Percentiles rank a stretch among this genome's conserved stretches.
These are phyloP conservation scores for Boechera retrofracta DNA, from an alignment of 345 rosid species.

Conservation along the genomic window DNA sequence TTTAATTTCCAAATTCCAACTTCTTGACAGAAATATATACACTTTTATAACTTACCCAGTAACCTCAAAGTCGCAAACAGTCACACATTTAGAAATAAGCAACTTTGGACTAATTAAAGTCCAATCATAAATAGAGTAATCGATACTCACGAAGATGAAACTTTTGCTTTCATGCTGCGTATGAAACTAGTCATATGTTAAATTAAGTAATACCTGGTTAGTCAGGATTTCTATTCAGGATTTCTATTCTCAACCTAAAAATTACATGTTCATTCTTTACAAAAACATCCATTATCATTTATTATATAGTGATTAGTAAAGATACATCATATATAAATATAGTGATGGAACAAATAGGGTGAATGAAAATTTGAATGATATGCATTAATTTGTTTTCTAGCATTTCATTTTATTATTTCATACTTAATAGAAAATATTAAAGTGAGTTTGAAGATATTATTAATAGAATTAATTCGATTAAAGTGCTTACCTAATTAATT, in stretches of 20 bases:
- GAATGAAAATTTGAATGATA: background rate
- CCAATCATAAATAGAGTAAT: too few species aligned
- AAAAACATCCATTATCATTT: background rate
- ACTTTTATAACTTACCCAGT: too few species aligned
- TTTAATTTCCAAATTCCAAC: too few species aligned
- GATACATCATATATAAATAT: background rate
- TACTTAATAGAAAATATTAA: background rate
- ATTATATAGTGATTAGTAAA: too few species aligned
- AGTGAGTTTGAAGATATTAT: background rate
- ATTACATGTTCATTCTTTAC: background rate
- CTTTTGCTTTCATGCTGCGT: background rate
- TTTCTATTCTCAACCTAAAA: background rate
- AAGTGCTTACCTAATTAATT: conserved; percentile 13
- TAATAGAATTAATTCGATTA: background rate
- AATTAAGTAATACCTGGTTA: background rate
- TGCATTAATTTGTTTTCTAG: background rate
- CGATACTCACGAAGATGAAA: background rate
- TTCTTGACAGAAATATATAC: too few species aligned
- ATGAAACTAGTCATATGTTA: background rate
- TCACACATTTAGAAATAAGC: too few species aligned
- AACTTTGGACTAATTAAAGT: too few species aligned
- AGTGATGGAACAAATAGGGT: background rate
- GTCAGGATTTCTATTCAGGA: background rate
- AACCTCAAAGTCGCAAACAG: too few species aligned
- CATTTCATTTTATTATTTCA: background rate